Conservation (phyloP, 305 asterid genomes). For the Fraxinus nigra region DNA sequence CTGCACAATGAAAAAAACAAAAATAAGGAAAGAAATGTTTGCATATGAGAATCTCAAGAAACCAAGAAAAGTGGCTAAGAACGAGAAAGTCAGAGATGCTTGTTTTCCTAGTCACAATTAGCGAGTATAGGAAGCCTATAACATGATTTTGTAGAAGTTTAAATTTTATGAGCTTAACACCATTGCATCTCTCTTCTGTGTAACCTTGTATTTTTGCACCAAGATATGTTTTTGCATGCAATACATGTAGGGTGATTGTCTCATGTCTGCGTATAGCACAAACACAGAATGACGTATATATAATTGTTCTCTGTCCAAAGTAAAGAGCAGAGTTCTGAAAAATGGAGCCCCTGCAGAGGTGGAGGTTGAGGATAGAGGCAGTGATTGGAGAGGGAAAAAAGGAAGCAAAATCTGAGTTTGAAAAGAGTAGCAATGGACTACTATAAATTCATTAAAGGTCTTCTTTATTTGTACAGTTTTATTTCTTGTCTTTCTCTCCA, state of each 20-base stretch:
- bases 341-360: background rate
- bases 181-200: background rate
- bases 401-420: background rate
- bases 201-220: background rate
- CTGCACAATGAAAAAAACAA: slow-evolving; percentile 41
- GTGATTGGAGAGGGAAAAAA: background rate
- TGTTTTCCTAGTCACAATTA: background rate
- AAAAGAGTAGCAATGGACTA: background rate
- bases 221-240: background rate
- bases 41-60: slow-evolving; percentile 12
- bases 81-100: background rate
- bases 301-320: background rate
- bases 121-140: background rate
- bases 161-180: background rate
- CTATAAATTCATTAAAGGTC: background rate
- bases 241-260: background rate
- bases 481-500: background rate
- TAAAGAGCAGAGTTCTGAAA: background rate
- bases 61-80: slow-evolving; percentile 22
- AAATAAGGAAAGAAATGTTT: background rate
- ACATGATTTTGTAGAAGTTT: background rate
- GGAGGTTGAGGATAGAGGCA: background rate
- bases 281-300: background rate
- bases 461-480: background rate
- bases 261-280: background rate